Evolutionary conservation across 208 protist species (phyloP), one percentile per base, ranked within the genome.

Genomic region (Crithidia acanthocephali): DNA sequence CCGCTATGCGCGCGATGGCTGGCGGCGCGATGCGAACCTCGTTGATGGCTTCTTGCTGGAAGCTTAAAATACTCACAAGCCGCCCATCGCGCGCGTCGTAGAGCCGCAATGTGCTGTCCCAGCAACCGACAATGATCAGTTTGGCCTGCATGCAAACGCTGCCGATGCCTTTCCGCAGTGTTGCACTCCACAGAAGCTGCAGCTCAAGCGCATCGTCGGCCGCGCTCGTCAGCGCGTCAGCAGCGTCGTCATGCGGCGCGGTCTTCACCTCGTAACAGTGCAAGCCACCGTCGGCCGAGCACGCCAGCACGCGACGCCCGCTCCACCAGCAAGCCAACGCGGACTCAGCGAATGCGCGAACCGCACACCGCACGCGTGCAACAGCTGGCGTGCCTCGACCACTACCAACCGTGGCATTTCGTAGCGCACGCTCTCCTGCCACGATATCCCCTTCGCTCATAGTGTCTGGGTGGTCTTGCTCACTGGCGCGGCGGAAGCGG

Each of bases 51-150:
- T 65, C 80, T 13, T 33, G 72, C 42, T 95, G 90, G 56, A 79
- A 85, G 30, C 80, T 81, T 48, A 95, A 68, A 23, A 93, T 84
- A 13, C 82, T 81, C 35, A 94, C 62, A 22, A 91, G 71, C 23
- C 74, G 62, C 0, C 85, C 88, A 27, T 82, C 77, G 22, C 74
- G 74, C 18, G 57, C 77, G 53, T 81, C 88, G 57, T 88, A 88
- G 15, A 92, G 80, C 35, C 91, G 87, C 57, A 93, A 51, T 13
- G 81, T 91, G 57, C 81, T 80, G 72, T 95, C 91, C 88, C 91
- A 95, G 28, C 82, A 84, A 7, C 88, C 91, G 8, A 86, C 51
- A 9, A 95, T 62, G 40, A 81, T 59, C 22, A 93, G 55, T 60
- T 86, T 75, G 25, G 76, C 80, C 42, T 91, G 75, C 20, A 92